Evolutionary conservation across 2,329 filamentous ascomycete genomes (phyloP), one percentile per base, ranked within the genome.

Genomic region (Exophiala sp.): DNA sequence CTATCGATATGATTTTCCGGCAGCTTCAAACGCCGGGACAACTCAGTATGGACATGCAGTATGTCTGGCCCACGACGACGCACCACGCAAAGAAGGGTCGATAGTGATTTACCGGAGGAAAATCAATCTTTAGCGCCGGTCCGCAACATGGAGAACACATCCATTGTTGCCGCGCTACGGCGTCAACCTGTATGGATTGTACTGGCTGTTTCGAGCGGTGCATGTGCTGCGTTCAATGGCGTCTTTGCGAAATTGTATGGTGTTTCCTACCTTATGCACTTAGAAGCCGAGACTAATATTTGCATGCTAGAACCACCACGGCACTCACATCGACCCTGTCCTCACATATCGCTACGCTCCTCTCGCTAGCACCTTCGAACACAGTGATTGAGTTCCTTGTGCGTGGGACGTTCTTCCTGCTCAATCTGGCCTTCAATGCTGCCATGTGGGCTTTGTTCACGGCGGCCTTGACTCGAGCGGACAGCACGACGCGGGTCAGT

Each of bases 391-490:
- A 80, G 53, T 67, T 71, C 42, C 56, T 70, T 4, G 70, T 81
- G 16, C 72, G 78, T 53, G 75, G 57, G 29, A 54, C 78, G 60
- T 85, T 83, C 70, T 83, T 85, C 65, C 75, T 71, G 34, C 74
- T 85, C 46, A 85, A 85, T 62, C 71, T 85, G 54, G 63, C 81
- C 62, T 84, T 84, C 71, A 85, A 84, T 63, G 75, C 78, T 24
- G 74, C 81, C 21, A 85, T 85, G 82, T 85, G 82, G 82, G 79
- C 79, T 0, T 73, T 85, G 12, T 85, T 85, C 70, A 85, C 82
- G 1, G 76, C 79, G 38, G 82, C 82, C 11, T 69, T 86, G 12
- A 84, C 82, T 0, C 77, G 82, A 14, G 77, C 78, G 0, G 75
- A 77, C 34, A 84, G 80, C 10, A 84, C 83, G 2, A 82, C 82